Evolutionary conservation across 2,329 filamentous ascomycete species (phyloP).

Genomic region (Fusarium sp.): DNA sequence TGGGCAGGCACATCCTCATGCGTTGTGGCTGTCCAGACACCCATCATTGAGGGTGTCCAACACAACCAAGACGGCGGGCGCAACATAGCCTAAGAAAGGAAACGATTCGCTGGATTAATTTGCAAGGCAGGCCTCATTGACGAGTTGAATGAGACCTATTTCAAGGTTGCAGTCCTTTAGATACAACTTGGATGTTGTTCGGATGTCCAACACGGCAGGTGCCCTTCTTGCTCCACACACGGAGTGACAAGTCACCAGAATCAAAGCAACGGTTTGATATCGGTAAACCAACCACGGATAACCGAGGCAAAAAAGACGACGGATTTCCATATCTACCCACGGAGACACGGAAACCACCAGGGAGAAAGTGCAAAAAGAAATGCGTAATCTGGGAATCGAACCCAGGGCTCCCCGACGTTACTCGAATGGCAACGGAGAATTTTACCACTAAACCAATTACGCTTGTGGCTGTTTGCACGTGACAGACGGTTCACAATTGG

Average conservation of each 20-base stretch:
- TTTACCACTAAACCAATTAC: neutral
- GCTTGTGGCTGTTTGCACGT: neutral
- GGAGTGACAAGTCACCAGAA: neutral
- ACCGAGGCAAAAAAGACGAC: neutral
- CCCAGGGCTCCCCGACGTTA: neutral
- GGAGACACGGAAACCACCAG: neutral
- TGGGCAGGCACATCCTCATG: neutral
- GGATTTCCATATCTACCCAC: neutral
- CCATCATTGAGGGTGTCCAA: neutral
- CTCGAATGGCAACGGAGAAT: neutral
- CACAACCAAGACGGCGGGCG: neutral
- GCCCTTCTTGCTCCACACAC: neutral
- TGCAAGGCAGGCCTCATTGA: neutral
- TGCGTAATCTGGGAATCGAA: neutral
- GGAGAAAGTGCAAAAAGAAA: neutral
- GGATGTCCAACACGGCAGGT: neutral
- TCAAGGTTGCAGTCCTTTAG: neutral
- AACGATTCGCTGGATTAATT: neutral
- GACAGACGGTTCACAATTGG: too few species aligned
- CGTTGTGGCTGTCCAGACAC: neutral
- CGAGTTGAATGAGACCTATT: neutral
- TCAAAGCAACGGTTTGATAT: neutral
- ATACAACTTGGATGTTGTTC: neutral
- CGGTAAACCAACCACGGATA: neutral
- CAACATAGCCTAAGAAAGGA: neutral